Evolutionary conservation across 2,329 filamentous ascomycete species (phyloP), one percentile per base, ranked within the genome.

Genomic region (Lomentospora prolificans): DNA sequence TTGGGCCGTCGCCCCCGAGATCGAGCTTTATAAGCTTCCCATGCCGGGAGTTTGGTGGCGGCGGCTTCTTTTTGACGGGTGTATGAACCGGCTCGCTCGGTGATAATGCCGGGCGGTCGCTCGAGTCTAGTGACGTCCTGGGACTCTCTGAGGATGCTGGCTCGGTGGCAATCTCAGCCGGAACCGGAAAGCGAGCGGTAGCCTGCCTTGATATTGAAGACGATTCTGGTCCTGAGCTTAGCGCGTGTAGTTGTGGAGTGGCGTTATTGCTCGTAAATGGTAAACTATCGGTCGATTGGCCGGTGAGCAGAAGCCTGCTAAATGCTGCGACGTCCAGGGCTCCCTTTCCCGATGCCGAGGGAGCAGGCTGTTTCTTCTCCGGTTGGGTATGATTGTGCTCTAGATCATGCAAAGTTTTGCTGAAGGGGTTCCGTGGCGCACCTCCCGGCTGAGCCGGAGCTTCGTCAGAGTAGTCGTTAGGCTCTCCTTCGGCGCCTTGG

Each of bases 251-350:
- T 30, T 7, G 55, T 3, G 33, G 50, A 51, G 48, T 5, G 51
- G 51, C 5, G 7, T 7, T 28, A 33, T 5, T 28, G 14, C 14
- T 22, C 9, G 51, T 19, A 33, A 19, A 36, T 7, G 33, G 79
- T 66, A 22, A 22, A 19, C 10, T 27, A 48, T 25, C 22, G 22
- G 44, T 22, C 22, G 44, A 10, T 62, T 83, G 81, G 19, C 89
- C 89, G 0, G 87, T 94, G 71, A 94, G 75, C 51, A 94, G 76
- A 58, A 94, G 70, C 58, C 85, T 79, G 64, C 84, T 85, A 70
- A 94, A 94, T 6, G 87, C 84, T 64, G 89, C 83, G 1, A 92
- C 89, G 64, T 94, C 87, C 60, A 92, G 69, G 17, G 61, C 61
- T 2, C 65, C 60, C 10, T 50, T 55, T 22, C 61, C 61, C 3